Base-by-base conservation (phyloP, 495 filamentous ascomycete species). In the Lasiosphaeria miniovina region DNA sequence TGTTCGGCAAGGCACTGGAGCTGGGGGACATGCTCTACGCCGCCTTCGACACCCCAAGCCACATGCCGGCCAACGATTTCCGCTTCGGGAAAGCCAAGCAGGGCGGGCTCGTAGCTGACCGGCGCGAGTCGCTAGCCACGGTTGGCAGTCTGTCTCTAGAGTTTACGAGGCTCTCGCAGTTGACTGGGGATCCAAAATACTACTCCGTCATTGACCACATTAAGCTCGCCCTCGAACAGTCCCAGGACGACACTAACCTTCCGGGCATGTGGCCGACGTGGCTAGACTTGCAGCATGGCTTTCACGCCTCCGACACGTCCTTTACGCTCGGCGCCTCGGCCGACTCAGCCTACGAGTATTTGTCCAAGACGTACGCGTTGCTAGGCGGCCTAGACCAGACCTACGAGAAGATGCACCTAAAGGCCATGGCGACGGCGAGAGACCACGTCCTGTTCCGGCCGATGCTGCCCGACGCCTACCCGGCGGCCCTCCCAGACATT, bases 261-360 rank as follows among this genome's bases (percentile, higher is more conserved):
- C 91, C 92, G 4, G 92, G 92, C 3, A 75, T 96, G 74, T 96
- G 90, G 90, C 92, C 92, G 8, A 70, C 80, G 10, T 77, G 74
- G 43, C 68, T 96, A n/a, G 89, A 96, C 72, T 67, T 73, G 34
- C 48, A 53, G 14, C 64, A 73, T 33, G 52, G 64, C 46, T 63
- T 74, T 52, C 52, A 65, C 36, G 55, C 66, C 32, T 36, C 52
- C 17, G 76, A 75, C 31, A 72, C 34, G 17, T 58, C 62, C 17
- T 96, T 86, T 63, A 86, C 84, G 0, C 72, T 96, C 24, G 92
- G 89, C 45, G 88, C 83, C 10, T 74, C 84, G 66, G 83, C 88
- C 4, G 92, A 96, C 70, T 93, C 89, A 8, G 82, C 86, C 8
- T 96, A 95, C 69, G 94, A 98, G 71, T 96, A 97, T 68, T 74